A percentile compares a stretch with the other conserved stretches of the same genome.
phyloP scores from a whole-genome alignment of 306 rosid species.

The Luffa acutangula region DNA sequence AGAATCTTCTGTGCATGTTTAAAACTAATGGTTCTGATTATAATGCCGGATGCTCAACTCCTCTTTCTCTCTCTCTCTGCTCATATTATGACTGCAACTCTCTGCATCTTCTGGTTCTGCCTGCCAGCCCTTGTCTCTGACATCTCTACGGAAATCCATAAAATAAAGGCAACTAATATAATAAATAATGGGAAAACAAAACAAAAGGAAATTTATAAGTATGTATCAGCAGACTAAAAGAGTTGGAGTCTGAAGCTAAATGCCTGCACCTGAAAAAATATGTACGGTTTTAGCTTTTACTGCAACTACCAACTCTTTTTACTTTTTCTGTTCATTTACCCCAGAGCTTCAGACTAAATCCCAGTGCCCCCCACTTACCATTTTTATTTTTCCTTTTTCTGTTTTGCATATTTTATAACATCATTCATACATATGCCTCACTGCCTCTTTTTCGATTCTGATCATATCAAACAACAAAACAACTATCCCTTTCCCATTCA shows the following conservation, averaged over 20 bases:
- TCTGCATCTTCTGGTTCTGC: constrained; percentile 47
- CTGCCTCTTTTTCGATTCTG: background rate
- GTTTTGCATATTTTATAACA: background rate
- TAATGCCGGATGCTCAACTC: constrained; percentile 45
- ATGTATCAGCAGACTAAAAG: constrained; percentile 21
- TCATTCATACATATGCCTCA: background rate
- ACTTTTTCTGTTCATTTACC: constrained; percentile 56
- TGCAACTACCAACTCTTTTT: constrained; percentile 65
- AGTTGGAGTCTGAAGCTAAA: constrained; percentile 33
- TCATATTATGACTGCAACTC: constrained; percentile 74
- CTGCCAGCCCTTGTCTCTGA: constrained; percentile 84
- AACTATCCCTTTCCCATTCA: background rate
- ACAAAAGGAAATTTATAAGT: constrained; percentile 12
- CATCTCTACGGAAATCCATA: constrained; percentile 83
- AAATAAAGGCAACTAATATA: constrained; percentile 29
- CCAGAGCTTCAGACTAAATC: constrained; percentile 10
- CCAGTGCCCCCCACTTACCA: constrained; percentile 8
- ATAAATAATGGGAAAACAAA: constrained; percentile 10
- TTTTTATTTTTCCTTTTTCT: background rate
- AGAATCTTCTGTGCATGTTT: constrained; percentile 86
- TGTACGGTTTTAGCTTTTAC: constrained; percentile 82
- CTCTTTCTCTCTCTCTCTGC: constrained; percentile 22
- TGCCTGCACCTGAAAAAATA: constrained; percentile 31
- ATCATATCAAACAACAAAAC: background rate
- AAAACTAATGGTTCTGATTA: constrained; percentile 83